Conservation (phyloP, 495 filamentous ascomycete species). For the Aspergillus cristatus region DNA sequence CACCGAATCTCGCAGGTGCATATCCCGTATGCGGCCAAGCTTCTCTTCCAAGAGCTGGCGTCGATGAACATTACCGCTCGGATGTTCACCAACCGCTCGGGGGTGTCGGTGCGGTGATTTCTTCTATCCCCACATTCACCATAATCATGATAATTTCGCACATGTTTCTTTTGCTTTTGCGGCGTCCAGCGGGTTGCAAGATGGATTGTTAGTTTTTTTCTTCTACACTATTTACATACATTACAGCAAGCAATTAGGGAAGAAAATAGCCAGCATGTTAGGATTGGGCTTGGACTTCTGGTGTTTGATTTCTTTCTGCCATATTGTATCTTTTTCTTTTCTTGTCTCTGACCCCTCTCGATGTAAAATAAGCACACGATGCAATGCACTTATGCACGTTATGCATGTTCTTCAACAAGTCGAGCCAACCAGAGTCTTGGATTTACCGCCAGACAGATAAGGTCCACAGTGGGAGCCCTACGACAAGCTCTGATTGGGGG, state of each 20-base stretch:
- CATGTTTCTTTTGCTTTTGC: constrained; percentile 9
- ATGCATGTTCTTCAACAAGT: too few relatives aligned
- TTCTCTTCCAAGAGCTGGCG: constrained; percentile 95
- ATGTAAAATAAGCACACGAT: constrained; percentile 1
- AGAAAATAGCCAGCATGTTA: too few relatives aligned
- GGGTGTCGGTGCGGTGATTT: constrained; percentile 36
- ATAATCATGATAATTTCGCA: neutral
- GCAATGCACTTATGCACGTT: too few relatives aligned
- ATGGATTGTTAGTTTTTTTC: constrained; percentile 2
- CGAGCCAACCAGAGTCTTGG: too few relatives aligned
- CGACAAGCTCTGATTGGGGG: neutral
- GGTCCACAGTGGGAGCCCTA: too few relatives aligned
- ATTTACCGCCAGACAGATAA: too few relatives aligned
- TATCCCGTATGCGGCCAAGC: constrained; percentile 95
- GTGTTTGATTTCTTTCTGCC: constrained; percentile 1
- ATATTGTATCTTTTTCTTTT: constrained; percentile 1
- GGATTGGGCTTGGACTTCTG: too few relatives aligned
- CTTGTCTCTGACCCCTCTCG: constrained; percentile 1
- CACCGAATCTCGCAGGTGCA: constrained; percentile 94
- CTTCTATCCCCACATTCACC: constrained; percentile 1
- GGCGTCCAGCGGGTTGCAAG: constrained; percentile 14
- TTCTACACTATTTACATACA: neutral
- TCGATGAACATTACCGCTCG: constrained; percentile 97
- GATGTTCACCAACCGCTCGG: constrained; percentile 76
- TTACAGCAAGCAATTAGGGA: too few relatives aligned